Evolutionary conservation across 352 stramenopile species (phyloP).

Genomic region (Phytophthora colocasiae): DNA sequence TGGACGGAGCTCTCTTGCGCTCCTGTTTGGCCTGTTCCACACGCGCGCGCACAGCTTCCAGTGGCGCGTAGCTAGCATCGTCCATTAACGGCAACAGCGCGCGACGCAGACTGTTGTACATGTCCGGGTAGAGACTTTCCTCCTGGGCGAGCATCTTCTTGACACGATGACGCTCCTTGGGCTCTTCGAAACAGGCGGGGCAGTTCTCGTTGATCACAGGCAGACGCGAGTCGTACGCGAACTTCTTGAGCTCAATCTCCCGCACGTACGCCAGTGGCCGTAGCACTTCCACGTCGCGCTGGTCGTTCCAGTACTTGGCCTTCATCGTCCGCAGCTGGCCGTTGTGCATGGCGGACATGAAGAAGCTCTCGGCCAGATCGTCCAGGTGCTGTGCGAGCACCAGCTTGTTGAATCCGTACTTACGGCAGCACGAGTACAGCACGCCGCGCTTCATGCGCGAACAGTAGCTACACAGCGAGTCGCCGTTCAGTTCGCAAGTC

Average conservation of each 20-base stretch:
- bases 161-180: conserved; percentile 96
- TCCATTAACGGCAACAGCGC: conserved; percentile 87
- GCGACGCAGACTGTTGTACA: conserved; percentile 79
- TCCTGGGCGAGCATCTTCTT: conserved; percentile 97
- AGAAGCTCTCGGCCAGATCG: conserved; percentile 97
- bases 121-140: conserved; percentile 92
- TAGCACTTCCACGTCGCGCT: conserved; percentile 95
- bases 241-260: conserved; percentile 93
- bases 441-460: conserved; percentile 97
- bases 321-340: conserved; percentile 99
- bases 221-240: conserved; percentile 86
- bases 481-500: conserved; percentile 85
- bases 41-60: conserved; percentile 59
- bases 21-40: conserved; percentile 62
- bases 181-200: conserved; percentile 98
- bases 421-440: conserved; percentile 95
- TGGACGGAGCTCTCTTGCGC: conserved; percentile 44
- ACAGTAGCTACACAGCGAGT: conserved; percentile 97
- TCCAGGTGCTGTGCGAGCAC: conserved; percentile 98
- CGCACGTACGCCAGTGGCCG: conserved; percentile 96
- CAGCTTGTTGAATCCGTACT: conserved; percentile 94
- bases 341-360: conserved; percentile 99
- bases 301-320: conserved; percentile 97
- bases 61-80: conserved; percentile 64
- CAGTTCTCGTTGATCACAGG: conserved; percentile 99